Base-by-base conservation (phyloP, 2,329 filamentous ascomycete species). In the Ophidiomyces ophidiicola region DNA sequence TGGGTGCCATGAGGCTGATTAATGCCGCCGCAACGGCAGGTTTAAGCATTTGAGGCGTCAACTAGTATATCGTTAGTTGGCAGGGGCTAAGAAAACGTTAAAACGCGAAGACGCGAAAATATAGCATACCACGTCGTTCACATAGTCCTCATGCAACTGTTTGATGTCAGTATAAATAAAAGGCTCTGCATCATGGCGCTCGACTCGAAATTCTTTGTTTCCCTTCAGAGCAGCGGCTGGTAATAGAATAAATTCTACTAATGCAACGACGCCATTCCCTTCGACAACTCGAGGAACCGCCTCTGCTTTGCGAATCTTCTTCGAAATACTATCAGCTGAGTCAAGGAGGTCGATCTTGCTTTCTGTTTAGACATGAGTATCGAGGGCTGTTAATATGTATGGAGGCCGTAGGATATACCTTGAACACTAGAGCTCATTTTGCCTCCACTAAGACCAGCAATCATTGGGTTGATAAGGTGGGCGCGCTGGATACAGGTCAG, bases 341-440 rank as follows among this genome's bases (percentile, higher is more conserved):
- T 96, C 90, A 12, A 96, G 73, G n/a, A 96, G 70, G 55, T 96
- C 90, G 48, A 96, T 92, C 65, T 94, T 94, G 55, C 77, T 83
- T 60, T 87, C 80, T 51, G 65, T 62, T 50, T 6, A 11, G 30
- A 6, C 10, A 42, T 38, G n/a, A n/a, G n/a, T n/a, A n/a, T n/a
- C n/a, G n/a, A n/a, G n/a, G n/a, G n/a, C n/a, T n/a, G n/a, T 43
- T 24, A 5, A 5, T 25, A 26, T 26, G 7, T 7, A 26, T 26
- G n/a, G n/a, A 7, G 7, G 24, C 24, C 24, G 24, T 36, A 18
- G 8, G n/a, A 36, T 18, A 12, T 53, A 56, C 53, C 57, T 49
- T 51, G 63, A 44, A 80, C 76, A 52, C 76, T 80, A n/a, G 78
- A 73, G 53, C 74, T 80, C 85, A 94, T 94, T 69, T 94, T 94